Percentiles rank a stretch among this genome's conserved stretches.
Evolutionary conservation across 768 basidiomycete genomes (phyloP).

Genomic region (Pisolithus albus): DNA sequence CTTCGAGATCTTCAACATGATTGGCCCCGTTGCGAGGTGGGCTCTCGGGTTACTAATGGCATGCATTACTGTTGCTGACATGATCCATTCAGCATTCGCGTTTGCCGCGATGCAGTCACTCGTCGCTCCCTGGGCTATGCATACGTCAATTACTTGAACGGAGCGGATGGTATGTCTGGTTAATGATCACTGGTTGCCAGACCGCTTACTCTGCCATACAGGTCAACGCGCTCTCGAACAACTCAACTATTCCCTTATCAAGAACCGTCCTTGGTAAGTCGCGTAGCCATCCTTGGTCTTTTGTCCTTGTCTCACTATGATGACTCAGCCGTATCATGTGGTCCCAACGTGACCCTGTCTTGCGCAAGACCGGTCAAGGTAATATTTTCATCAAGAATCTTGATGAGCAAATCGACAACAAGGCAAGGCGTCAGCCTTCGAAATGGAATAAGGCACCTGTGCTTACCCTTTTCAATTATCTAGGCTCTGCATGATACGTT

Average conservation of each 20-base stretch:
- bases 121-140: slow-evolving; percentile 99
- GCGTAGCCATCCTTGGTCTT: neutral
- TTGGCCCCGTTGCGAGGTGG: slow-evolving; percentile 95
- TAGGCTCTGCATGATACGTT: slow-evolving; percentile 99
- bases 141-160: slow-evolving; percentile 98
- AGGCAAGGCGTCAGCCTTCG: slow-evolving; percentile 39
- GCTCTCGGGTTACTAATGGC: slow-evolving; percentile 17
- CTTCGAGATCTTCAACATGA: slow-evolving; percentile 99
- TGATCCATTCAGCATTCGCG: slow-evolving; percentile 69
- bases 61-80: neutral
- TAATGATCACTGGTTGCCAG: neutral
- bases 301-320: slow-evolving; percentile 3
- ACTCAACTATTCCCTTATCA: slow-evolving; percentile 98
- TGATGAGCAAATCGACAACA: slow-evolving; percentile 96
- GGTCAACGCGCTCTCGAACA: slow-evolving; percentile 98
- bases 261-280: slow-evolving; percentile 87
- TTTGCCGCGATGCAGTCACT: slow-evolving; percentile 99
- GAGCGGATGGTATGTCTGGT: slow-evolving; percentile 69
- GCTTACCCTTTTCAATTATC: neutral
- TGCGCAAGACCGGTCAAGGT: slow-evolving; percentile 98
- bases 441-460: neutral
- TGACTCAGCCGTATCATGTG: slow-evolving; percentile 95
- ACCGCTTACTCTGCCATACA: slow-evolving; percentile 23
- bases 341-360: slow-evolving; percentile 99
- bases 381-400: slow-evolving; percentile 99